Evolutionary conservation across 179 eudicot species (phyloP).

Genomic region (Amaranthus tricolor): DNA sequence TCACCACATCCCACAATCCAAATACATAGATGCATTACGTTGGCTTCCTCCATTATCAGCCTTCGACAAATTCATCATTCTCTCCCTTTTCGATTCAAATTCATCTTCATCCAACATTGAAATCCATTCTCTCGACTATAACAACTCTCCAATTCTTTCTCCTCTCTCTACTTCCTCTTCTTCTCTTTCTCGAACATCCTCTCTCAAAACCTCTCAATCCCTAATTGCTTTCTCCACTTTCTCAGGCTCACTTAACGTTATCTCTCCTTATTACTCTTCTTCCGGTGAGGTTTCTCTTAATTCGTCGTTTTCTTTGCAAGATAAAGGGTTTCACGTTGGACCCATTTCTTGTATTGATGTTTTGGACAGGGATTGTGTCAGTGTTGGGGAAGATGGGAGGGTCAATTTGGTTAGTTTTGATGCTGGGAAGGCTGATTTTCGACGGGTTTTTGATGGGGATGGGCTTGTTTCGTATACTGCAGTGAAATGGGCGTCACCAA

Average conservation of each 20-base stretch:
- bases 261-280: slow-evolving; percentile 29
- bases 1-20: slow-evolving; percentile 55
- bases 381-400: slow-evolving; percentile 92
- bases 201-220: slow-evolving; percentile 46
- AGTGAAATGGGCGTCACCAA: slow-evolving; percentile 71
- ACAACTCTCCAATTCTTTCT: slow-evolving; percentile 33
- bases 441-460: slow-evolving; percentile 57
- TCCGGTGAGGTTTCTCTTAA: slow-evolving; percentile 30
- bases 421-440: slow-evolving; percentile 26
- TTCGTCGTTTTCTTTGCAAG: slow-evolving; percentile 33
- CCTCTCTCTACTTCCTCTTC: slow-evolving; percentile 34
- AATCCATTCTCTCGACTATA: slow-evolving; percentile 41
- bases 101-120: slow-evolving; percentile 46
- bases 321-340: slow-evolving; percentile 45
- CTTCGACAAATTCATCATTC: slow-evolving; percentile 51
- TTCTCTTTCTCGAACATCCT: slow-evolving; percentile 46
- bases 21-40: slow-evolving; percentile 62
- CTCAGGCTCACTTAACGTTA: slow-evolving; percentile 47
- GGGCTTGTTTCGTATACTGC: slow-evolving; percentile 65
- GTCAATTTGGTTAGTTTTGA: slow-evolving; percentile 57
- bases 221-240: slow-evolving; percentile 58
- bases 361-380: slow-evolving; percentile 56
- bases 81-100: slow-evolving; percentile 49
- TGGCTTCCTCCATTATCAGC: slow-evolving; percentile 63
- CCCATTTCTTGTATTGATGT: slow-evolving; percentile 58